Evolutionary conservation across 371 early-diverging fungal genomes (phyloP).

Genomic region (Mucor velutinosus): DNA sequence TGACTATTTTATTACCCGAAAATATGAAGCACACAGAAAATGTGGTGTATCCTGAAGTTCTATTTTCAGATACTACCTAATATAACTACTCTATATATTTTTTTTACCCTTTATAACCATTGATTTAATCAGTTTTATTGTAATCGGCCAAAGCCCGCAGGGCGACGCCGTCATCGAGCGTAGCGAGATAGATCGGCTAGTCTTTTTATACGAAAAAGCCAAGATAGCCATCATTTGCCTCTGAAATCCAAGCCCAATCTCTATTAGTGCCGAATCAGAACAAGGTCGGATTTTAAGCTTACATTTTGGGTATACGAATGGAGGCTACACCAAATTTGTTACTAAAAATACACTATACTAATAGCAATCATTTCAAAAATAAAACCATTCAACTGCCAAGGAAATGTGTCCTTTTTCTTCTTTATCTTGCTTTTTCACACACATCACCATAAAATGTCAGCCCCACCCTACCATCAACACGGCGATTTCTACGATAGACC

Average conservation of each 20-base stretch:
- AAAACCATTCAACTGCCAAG: not conserved
- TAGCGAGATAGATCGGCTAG: too few relatives aligned
- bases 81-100: too few relatives aligned
- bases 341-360: not conserved
- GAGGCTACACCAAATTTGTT: not conserved
- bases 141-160: too few relatives aligned
- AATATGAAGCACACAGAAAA: too few relatives aligned
- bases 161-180: too few relatives aligned
- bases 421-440: not conserved
- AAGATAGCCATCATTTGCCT: too few relatives aligned
- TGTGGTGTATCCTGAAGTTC: too few relatives aligned
- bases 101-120: too few relatives aligned
- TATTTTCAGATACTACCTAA: too few relatives aligned
- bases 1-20: too few relatives aligned
- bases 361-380: not conserved
- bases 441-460: constrained; percentile 7
- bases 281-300: not conserved
- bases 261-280: not conserved
- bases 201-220: too few relatives aligned
- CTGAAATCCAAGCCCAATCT: not conserved
- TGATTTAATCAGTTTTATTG: too few relatives aligned
- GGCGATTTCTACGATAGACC: constrained; percentile 14
- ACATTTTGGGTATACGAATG: not conserved
- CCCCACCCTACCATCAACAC: constrained; percentile 7
- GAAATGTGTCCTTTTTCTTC: not conserved